Conservation (phyloP, 2,329 filamentous ascomycete genomes). For the Westerdykella ornata region DNA sequence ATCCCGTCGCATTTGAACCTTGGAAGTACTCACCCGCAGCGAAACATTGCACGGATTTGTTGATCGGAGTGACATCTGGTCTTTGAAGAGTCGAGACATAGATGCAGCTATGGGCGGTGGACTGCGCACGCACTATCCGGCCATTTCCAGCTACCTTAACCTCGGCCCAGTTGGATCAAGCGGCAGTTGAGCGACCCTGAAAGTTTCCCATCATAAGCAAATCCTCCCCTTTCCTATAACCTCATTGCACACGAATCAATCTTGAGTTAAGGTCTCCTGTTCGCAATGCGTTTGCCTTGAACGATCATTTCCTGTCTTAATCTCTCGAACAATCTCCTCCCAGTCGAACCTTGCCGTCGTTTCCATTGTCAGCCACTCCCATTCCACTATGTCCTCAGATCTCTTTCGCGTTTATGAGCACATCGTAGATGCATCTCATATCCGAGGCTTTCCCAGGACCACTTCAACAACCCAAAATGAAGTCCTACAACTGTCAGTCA, state of each 20-base stretch:
- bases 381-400: slow-evolving; percentile 33
- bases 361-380: no score
- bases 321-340: no score
- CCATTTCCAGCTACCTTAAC: background rate
- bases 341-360: no score
- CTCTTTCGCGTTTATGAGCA: slow-evolving; percentile 67
- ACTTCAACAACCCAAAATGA: slow-evolving; percentile 69
- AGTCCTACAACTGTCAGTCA: slow-evolving; percentile 65
- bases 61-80: background rate
- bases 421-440: slow-evolving; percentile 59
- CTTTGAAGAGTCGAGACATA: no score
- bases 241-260: no score
- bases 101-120: no score
- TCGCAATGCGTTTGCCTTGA: no score
- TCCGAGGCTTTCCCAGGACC: slow-evolving; percentile 72
- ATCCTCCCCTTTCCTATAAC: no score
- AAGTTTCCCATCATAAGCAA: no score
- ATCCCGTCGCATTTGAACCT: background rate
- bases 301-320: no score
- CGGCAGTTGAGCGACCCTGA: background rate
- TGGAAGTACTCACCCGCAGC: background rate
- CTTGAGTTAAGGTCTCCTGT: no score
- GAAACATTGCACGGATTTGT: background rate
- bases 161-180: background rate
- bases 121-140: background rate